Base-by-base conservation (phyloP, 1,139 yeast genomes). In the Kodamaea ohmeri region DNA sequence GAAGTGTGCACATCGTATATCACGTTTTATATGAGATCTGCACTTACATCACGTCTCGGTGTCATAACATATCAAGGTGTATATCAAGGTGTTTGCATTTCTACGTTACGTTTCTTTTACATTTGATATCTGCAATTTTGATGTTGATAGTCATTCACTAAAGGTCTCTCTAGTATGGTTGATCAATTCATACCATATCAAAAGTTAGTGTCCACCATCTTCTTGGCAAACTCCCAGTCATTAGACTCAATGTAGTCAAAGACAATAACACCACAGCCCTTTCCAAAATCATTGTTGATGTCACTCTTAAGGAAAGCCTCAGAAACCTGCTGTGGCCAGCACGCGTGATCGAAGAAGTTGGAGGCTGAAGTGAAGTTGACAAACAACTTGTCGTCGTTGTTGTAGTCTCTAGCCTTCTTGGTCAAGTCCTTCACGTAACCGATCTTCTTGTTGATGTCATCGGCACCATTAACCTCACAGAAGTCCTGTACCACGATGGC, bases 361-460 rank as follows among this genome's bases (percentile, higher is more conserved):
- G 90, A 73, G 19, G 85, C 94, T 2, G 89, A 76, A 43, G 88
- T 79, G 57, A 82, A 85, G 63, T 84, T 85, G 48, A 85, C 60
- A 52, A 78, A 83, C 48, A 84, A 63, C 60, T 82, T 83, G 38
- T 76, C 70, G 48, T 76, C 75, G 26, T 58, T 51, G 35, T 63
- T 52, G 61, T 77, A 76, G 22, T 72, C 67, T 28, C 55, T 59
- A 2, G 94, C 85, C 42, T 69, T 70, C 36, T 71, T 58, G 36
- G 82, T 65, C 54, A 81, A 73, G 28, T 75, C 68, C 52, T 75
- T 77, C 47, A 84, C 78, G 51, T 76, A 79, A 11, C 61, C 62
- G 16, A 76, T 70, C 58, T 85, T 85, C 51, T 70, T 73, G n/a
- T 66, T 57, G 42, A 83, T 71, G 47, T 79, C 87, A 9, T 63